Base-by-base conservation (phyloP, 306 rosid species). In the Fragaria nilgerrensis region DNA sequence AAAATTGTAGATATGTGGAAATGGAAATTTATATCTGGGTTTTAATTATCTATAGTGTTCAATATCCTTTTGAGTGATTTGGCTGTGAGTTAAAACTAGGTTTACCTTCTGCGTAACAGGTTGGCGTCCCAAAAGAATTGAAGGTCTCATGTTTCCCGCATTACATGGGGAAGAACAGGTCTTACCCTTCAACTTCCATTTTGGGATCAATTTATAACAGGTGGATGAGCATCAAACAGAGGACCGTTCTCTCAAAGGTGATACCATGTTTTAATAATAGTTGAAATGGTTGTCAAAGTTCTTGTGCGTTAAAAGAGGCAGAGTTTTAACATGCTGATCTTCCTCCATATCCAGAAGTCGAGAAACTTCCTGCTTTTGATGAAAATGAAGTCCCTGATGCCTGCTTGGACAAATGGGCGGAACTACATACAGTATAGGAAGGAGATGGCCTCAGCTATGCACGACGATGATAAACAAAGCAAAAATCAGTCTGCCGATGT, bases 121-220 rank as follows among this genome's bases (percentile, higher is more conserved):
- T 88, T 34, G 81, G 77, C 66, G 82, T 94, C 74, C 96, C 94
- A 1, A 14, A 49, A 0, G 81, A 88, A 37, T 77, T 92, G 79
- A 79, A 43, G 62, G 86, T 20, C 23, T 78, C 78, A 22, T 5
- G 10, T 39, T 89, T 80, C 41, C 98, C 97, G 0, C 98, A 94
- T 76, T 90, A 89, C 47, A 84, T 90, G 97, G 93, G 68, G 62
- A 89, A 41, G 81, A 75, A 64, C 0, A 80, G 50, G 2, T 83
- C 85, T 5, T 90, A 75, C 70, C 80, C 71, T 34, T 94, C 97
- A 19, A 84, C 87, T 41, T 90, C 93, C 25, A 78, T 94, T 77
- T 56, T 94, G 75, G 97, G 96, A 70, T 47, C 19, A 73, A 92
- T 94, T 66, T 94, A 81, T 44, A 89, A 94, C 66, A 80, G 22